phyloP scores from a whole-genome alignment of 805 yeast species.

The Wickerhamiella nectarea region DNA sequence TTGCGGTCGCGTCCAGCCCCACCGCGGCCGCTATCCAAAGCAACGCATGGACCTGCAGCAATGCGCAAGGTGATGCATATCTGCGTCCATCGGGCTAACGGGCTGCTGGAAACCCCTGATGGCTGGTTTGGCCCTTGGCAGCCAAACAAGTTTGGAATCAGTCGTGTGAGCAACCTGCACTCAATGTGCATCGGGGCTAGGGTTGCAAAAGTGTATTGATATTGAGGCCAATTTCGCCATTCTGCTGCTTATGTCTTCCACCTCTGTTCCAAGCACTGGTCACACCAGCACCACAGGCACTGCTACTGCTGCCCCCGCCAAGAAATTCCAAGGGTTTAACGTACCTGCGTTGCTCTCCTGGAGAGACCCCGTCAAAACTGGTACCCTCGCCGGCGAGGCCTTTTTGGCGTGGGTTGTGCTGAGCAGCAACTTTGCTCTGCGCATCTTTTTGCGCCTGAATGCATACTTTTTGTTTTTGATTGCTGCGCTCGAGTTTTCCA shows the following conservation, averaged over 20 bases:
- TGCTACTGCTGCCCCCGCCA: not conserved
- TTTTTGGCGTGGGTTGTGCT: slow-evolving; percentile 45
- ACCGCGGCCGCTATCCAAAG: not conserved
- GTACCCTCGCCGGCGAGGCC: slow-evolving; percentile 35
- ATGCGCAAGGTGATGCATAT: not conserved
- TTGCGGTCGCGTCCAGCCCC: no score
- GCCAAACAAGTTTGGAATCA: no score
- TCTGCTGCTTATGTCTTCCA: not conserved
- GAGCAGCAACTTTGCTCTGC: slow-evolving; percentile 22
- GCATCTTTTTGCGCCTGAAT: slow-evolving; percentile 28
- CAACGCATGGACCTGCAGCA: not conserved
- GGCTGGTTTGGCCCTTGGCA: not conserved
- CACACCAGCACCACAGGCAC: not conserved
- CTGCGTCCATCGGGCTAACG: not conserved
- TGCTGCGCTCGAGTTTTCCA: slow-evolving; percentile 64
- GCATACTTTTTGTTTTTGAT: slow-evolving; percentile 47
- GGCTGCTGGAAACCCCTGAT: no score
- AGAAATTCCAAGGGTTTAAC: slow-evolving; percentile 15
- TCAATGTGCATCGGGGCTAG: slow-evolving; percentile 1
- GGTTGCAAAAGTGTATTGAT: not conserved
- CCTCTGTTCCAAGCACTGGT: not conserved
- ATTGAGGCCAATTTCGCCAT: not conserved
- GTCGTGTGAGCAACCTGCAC: slow-evolving; percentile 10
- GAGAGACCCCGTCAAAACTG: slow-evolving; percentile 66
- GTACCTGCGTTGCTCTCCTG: slow-evolving; percentile 45